phyloP scores from a whole-genome alignment of 2,329 filamentous ascomycete genomes.

The Colletotrichum echinochloae region DNA sequence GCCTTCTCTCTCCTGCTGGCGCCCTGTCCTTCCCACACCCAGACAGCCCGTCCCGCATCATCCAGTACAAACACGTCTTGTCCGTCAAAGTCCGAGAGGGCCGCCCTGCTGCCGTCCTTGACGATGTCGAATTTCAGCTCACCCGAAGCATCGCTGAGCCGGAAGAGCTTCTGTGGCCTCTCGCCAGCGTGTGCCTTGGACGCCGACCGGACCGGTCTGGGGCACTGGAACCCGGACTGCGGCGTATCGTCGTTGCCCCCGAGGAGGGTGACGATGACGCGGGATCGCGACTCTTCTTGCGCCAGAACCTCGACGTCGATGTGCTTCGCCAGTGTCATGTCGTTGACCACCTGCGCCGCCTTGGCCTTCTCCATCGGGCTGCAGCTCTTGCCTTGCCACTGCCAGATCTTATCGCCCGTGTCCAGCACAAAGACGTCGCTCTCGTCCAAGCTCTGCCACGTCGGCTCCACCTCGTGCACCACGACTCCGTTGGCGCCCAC shows the following conservation, averaged over 20 bases:
- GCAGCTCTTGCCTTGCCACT: conserved; percentile 75
- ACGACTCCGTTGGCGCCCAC: conserved; percentile 62
- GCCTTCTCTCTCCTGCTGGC: conserved; percentile 70
- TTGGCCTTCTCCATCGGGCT: conserved; percentile 78
- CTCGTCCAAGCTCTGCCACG: conserved; percentile 72
- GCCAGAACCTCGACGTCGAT: conserved; percentile 74
- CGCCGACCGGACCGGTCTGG: conserved; percentile 54
- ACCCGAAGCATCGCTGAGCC: conserved; percentile 72
- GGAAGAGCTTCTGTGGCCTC: conserved; percentile 63
- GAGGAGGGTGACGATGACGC: conserved; percentile 67
- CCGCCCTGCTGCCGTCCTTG: conserved; percentile 64
- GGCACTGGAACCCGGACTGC: conserved; percentile 54
- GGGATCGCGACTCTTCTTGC: conserved; percentile 68
- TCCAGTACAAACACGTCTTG: conserved; percentile 73
- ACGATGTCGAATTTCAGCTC: conserved; percentile 67
- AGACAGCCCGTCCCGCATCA: conserved; percentile 67
- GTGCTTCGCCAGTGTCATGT: conserved; percentile 73
- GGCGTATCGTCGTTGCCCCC: conserved; percentile 59
- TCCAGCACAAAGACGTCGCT: conserved; percentile 75
- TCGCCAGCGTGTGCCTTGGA: conserved; percentile 41
- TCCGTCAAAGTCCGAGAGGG: conserved; percentile 63
- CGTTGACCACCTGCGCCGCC: conserved; percentile 74
- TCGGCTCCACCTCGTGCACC: conserved; percentile 73
- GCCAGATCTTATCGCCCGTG: conserved; percentile 72
- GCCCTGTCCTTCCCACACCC: conserved; percentile 74